Evolutionary conservation across 306 rosid species (phyloP), one percentile per base, ranked within the genome.

Genomic region (Vachellia pachyceras): DNA sequence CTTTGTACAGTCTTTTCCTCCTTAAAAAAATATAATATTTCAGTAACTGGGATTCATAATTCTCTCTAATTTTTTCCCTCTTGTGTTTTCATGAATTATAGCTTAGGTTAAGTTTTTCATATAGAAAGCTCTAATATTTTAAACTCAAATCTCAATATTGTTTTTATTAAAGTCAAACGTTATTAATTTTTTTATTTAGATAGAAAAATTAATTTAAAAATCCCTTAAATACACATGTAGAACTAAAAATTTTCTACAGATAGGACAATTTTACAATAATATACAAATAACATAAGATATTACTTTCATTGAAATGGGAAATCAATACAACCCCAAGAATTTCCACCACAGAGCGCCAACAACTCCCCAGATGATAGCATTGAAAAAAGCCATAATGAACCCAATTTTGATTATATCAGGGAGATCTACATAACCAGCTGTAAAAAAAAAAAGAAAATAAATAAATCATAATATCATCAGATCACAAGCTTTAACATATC

Each of bases 261-360:
- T 47, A 14, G 13, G 10, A 10, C 50, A 10, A 46, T 12, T 8
- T 46, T 46, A 3, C 50, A 46, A 12, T 46, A 46, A 46, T 46
- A 46, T 46, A 46, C 11, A 10, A 46, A 46, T 46, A 46, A 46
- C 13, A 10, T 11, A 12, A 46, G 77, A 54, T 69, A 80, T 65
- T 87, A 86, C 89, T 92, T 85, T 75, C 87, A 85, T 36, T 61
- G 69, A 71, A 82, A 85, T 72, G 74, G 60, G 47, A 76, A 78
- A 44, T 93, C 88, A 95, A 76, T 89, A 95, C 72, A 93, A 82
- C 37, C 98, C 98, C 81, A 91, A 87, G 87, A 93, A 84, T 85
- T 92, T 95, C 98, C 99, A 95, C 98, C 99, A 95, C 41, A 91
- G 40, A 68, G 86, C 65, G 73, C 98, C 99, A 72, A 88, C 93